Conservation (phyloP, 352 stramenopile species). For the Phytophthora palmivora region DNA sequence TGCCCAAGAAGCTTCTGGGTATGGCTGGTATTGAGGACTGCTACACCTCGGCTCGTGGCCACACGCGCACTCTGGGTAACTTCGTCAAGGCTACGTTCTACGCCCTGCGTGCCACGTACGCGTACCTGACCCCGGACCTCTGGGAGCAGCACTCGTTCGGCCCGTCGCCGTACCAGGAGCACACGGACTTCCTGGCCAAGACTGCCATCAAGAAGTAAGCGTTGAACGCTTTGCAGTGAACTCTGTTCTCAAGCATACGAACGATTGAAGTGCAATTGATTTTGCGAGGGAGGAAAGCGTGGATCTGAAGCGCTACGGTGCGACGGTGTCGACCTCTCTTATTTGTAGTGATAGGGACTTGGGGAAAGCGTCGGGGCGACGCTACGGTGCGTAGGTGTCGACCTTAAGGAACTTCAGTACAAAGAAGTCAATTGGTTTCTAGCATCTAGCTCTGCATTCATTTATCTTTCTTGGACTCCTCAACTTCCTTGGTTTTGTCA, state of each 20-base stretch:
- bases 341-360: slow-evolving; percentile 49
- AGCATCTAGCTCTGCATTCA: slow-evolving; percentile 19
- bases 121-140: slow-evolving; percentile 98
- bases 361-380: slow-evolving; percentile 85
- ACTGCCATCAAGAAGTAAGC: slow-evolving; percentile 93
- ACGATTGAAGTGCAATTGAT: slow-evolving; percentile 33
- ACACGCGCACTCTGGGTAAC: slow-evolving; percentile 99
- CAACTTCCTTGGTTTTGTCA: slow-evolving; percentile 2
- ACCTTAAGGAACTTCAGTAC: slow-evolving; percentile 51
- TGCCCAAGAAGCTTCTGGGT: slow-evolving; percentile 98
- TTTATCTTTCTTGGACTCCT: slow-evolving; percentile 60
- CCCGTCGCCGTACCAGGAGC: slow-evolving; percentile 97
- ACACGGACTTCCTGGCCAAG: slow-evolving; percentile 99
- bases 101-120: slow-evolving; percentile 97
- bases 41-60: slow-evolving; percentile 95
- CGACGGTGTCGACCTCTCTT: slow-evolving; percentile 89
- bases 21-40: slow-evolving; percentile 99
- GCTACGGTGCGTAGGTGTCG: slow-evolving; percentile 93
- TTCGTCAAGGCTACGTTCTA: slow-evolving; percentile 99
- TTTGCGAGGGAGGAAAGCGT: slow-evolving; percentile 75
- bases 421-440: slow-evolving; percentile 37
- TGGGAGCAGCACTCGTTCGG: slow-evolving; percentile 97
- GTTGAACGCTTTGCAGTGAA: slow-evolving; percentile 29
- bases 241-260: slow-evolving; percentile 39
- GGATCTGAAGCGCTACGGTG: slow-evolving; percentile 88